Conservation (phyloP, 2,329 filamentous ascomycete genomes). For the Zarea fungicola region DNA sequence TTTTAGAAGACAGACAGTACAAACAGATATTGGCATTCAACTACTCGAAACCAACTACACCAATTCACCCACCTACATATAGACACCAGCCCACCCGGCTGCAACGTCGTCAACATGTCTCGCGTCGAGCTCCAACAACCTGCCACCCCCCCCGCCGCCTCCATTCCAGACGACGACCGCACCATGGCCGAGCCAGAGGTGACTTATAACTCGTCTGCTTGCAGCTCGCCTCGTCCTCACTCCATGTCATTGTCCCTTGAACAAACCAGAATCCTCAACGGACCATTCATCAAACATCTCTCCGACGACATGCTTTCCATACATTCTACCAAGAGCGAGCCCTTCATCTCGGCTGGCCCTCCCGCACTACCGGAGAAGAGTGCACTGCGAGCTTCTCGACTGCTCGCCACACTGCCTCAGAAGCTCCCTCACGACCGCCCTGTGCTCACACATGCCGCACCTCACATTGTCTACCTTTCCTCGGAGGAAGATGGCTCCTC, state of each 20-base stretch:
- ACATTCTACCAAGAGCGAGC: constrained; percentile 17
- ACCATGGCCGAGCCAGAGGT: background rate
- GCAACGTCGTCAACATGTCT: constrained; percentile 9
- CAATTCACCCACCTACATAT: background rate
- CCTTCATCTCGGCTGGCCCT: constrained; percentile 19
- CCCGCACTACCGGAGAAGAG: constrained; percentile 49
- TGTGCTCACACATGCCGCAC: constrained; percentile 35
- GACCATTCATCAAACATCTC: background rate
- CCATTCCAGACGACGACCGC: constrained; percentile 11
- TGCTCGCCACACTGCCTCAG: constrained; percentile 28
- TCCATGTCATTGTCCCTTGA: constrained; percentile 5
- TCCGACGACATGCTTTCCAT: constrained; percentile 25
- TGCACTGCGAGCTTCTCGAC: constrained; percentile 41
- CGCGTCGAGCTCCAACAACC: constrained; percentile 1
- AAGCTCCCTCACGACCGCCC: constrained; percentile 27
- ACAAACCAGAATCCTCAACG: background rate
- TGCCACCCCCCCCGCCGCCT: constrained; percentile 8
- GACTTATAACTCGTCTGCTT: constrained; percentile 10
- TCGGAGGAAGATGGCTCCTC: constrained; percentile 62
- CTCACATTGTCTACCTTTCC: constrained; percentile 58
- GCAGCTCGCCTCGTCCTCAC: constrained; percentile 2
- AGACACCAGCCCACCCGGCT: background rate
- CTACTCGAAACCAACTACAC: background rate
- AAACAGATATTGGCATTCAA: background rate
- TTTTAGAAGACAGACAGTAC: background rate